Base-by-base conservation (phyloP, 1,284 basidiomycete genomes). In the Xerocomus amazonicus region DNA sequence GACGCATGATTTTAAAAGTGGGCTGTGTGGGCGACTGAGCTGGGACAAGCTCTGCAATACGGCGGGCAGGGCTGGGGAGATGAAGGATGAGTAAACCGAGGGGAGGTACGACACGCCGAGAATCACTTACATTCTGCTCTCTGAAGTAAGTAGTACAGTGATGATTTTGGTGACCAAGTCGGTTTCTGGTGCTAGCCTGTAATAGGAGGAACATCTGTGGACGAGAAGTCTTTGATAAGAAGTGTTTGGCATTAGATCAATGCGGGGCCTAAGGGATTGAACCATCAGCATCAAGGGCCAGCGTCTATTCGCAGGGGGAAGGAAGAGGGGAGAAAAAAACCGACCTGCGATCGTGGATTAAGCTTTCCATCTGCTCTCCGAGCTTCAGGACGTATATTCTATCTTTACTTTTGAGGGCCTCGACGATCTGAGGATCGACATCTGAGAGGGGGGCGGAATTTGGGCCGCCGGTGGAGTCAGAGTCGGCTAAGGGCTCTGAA, bases 321-420 rank as follows among this genome's bases (percentile, higher is more conserved):
- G 43, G 40, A 27, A 41, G 31, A 40, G 47, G 42, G 31, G 6
- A 9, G 8, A 8, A 55, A 38, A 54, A 39, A 56, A 77, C 82
- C 54, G 57, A 87, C 84, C 78, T 81, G 60, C 76, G 78, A 63
- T 90, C 87, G 51, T 61, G 77, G 61, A 92, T 87, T 62, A 92
- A 75, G 45, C 69, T 70, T 68, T 92, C 89, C 79, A 92, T 87
- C 58, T 75, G 75, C 69, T 91, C 89, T 51, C 87, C 90, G 17
- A 90, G 76, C 72, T 87, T 90, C 58, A 92, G 71, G 38, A 92
- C 87, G 65, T 85, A 92, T 53, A 92, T 75, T 60, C 89, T 77
- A 67, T 92, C 89, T 71, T 92, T 92, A 75, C 83, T 84, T 67
- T 75, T 80, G 53, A 92, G 81, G n/a, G 90, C 89, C 67, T 91